Evolutionary conservation across 768 basidiomycete species (phyloP).

Genomic region (Rossbeevera mucosa): DNA sequence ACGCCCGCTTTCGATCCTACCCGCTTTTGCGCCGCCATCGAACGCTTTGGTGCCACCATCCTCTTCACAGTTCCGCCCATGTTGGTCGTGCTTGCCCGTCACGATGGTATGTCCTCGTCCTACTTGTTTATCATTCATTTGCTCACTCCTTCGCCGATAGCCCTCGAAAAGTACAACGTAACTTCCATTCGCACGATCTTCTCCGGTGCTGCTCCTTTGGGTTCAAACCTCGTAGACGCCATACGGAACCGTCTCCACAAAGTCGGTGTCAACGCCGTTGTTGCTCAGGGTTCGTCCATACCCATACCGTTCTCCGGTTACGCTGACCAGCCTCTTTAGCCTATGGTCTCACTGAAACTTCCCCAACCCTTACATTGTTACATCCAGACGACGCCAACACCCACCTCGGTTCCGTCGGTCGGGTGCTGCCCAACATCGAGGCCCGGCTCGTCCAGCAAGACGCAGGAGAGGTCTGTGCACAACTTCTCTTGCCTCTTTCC

Average conservation of each 20-base stretch:
- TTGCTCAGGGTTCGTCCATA: constrained; percentile 47
- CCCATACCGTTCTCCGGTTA: too few species aligned
- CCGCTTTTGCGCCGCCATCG: constrained; percentile 59
- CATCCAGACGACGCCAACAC: constrained; percentile 37
- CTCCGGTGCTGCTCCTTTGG: constrained; percentile 81
- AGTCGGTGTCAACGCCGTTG: constrained; percentile 37
- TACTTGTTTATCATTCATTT: not conserved
- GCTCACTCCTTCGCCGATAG: constrained; percentile 29
- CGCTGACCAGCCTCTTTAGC: constrained; percentile 33
- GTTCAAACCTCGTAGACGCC: constrained; percentile 52
- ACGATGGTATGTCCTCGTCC: constrained; percentile 48
- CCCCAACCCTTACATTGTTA: constrained; percentile 62
- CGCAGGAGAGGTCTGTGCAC: constrained; percentile 38
- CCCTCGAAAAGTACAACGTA: constrained; percentile 63
- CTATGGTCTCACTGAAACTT: constrained; percentile 81
- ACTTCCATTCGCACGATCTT: constrained; percentile 52
- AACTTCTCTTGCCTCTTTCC: too few species aligned
- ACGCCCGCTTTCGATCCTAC: constrained; percentile 69
- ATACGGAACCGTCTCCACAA: constrained; percentile 39
- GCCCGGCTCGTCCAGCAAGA: constrained; percentile 66
- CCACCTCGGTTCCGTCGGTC: constrained; percentile 64
- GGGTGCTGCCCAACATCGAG: constrained; percentile 70
- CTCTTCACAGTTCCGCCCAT: constrained; percentile 76
- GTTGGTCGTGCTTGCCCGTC: constrained; percentile 67
- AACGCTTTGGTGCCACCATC: constrained; percentile 57